These are phyloP conservation scores for Dioszegia aurantiaca DNA, from an alignment of 768 basidiomycete species.

Conservation along the genomic window DNA sequence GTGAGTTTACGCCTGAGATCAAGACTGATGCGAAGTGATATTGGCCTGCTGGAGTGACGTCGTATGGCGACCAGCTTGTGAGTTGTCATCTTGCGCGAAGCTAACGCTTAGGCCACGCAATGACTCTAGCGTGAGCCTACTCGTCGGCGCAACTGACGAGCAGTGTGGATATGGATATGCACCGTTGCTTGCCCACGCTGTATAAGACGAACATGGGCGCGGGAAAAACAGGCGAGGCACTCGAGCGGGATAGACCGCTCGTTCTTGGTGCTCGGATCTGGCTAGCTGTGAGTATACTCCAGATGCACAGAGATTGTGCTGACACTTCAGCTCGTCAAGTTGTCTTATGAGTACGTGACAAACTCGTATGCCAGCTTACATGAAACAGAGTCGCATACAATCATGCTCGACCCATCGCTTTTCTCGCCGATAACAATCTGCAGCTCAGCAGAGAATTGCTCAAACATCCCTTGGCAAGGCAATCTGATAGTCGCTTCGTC, in stretches of 20 bases:
- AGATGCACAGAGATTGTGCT: neutral
- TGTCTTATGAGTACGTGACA: slow-evolving; percentile 15
- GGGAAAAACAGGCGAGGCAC: slow-evolving; percentile 5
- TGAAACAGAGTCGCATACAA: slow-evolving; percentile 19
- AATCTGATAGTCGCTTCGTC: slow-evolving; percentile 18
- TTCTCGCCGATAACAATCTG: slow-evolving; percentile 13
- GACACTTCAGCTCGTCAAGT: slow-evolving; percentile 18
- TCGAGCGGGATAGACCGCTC: slow-evolving; percentile 17
- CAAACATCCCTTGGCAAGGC: slow-evolving; percentile 15
- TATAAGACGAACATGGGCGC: slow-evolving; percentile 13
- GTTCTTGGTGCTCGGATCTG: slow-evolving; percentile 21
- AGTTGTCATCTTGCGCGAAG: neutral
- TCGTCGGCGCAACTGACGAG: neutral
- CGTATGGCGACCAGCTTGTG: slow-evolving; percentile 23
- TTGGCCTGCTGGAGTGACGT: slow-evolving; percentile 23
- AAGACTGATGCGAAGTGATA: slow-evolving; percentile 9
- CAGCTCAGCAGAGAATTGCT: slow-evolving; percentile 13
- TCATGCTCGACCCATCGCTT: slow-evolving; percentile 20
- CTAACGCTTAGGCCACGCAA: slow-evolving; percentile 19
- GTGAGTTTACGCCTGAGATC: neutral
- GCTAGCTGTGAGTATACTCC: slow-evolving; percentile 20
- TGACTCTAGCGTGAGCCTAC: slow-evolving; percentile 20
- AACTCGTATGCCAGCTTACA: neutral
- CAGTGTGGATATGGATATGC: slow-evolving; percentile 24
- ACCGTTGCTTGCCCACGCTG: slow-evolving; percentile 17